Conservation (phyloP, 306 rosid species). For the Cucurbita pepo region DNA sequence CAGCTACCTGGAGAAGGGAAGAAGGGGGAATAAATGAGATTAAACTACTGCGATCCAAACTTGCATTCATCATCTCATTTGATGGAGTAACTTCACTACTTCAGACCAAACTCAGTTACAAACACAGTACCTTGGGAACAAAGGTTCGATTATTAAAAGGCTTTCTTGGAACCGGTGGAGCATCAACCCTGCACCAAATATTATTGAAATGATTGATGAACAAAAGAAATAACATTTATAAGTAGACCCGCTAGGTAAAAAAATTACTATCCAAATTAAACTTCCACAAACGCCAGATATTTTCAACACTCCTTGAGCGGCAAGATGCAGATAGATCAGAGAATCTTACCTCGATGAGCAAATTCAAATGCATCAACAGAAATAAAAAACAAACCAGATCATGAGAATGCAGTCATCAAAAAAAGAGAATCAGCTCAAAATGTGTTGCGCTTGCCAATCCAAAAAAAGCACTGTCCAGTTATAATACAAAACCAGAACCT, state of each 20-base stretch:
- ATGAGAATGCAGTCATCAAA: slow-evolving; percentile 15
- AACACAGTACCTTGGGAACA: slow-evolving; percentile 33
- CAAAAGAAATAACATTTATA: neutral
- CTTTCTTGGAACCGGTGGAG: slow-evolving; percentile 36
- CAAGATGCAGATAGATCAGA: slow-evolving; percentile 10
- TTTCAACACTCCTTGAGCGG: neutral
- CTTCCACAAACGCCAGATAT: slow-evolving; percentile 12
- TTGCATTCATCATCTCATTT: too few relatives aligned
- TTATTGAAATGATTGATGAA: slow-evolving; percentile 10
- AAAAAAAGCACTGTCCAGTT: slow-evolving; percentile 12
- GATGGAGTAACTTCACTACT: neutral
- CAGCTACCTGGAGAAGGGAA: slow-evolving; percentile 1
- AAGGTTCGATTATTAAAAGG: slow-evolving; percentile 27
- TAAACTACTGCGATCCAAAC: neutral
- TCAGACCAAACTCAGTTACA: neutral
- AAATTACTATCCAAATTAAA: slow-evolving; percentile 3
- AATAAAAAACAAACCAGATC: slow-evolving; percentile 21
- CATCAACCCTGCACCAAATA: slow-evolving; percentile 47
- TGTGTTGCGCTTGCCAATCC: slow-evolving; percentile 11
- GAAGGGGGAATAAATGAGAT: neutral
- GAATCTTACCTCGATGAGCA: slow-evolving; percentile 18
- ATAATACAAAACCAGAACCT: slow-evolving; percentile 9
- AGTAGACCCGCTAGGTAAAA: neutral
- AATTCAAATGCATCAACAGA: slow-evolving; percentile 21
- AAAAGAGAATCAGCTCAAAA: slow-evolving; percentile 12